Conservation (phyloP, 2,329 filamentous ascomycete genomes). For the Ophiosphaerella korrae region DNA sequence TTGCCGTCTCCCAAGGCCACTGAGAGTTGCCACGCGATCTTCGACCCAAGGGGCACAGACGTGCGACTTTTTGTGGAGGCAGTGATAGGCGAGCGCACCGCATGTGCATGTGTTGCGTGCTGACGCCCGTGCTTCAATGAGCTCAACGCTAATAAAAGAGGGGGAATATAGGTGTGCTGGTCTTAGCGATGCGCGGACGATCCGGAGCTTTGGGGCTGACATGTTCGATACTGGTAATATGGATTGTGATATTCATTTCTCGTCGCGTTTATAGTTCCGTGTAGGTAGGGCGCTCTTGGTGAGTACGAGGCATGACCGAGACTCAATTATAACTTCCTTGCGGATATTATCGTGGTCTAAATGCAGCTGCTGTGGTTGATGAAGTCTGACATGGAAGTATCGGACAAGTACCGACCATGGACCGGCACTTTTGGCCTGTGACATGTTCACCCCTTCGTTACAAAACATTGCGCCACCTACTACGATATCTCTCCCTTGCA, state of each 20-base stretch:
- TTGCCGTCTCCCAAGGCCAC: neutral
- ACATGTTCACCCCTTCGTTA: slow-evolving; percentile 9
- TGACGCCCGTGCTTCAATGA: slow-evolving; percentile 12
- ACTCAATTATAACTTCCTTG: no score
- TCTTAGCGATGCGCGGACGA: slow-evolving; percentile 6
- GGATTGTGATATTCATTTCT: neutral
- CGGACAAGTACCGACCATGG: neutral
- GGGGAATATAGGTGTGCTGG: slow-evolving; percentile 4
- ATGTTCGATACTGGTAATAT: neutral
- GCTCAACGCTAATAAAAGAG: slow-evolving; percentile 4
- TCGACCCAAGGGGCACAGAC: slow-evolving; percentile 4
- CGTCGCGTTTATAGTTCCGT: neutral
- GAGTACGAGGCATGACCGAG: no score
- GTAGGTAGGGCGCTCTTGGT: neutral
- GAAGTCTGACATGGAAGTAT: neutral
- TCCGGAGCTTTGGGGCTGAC: slow-evolving; percentile 3
- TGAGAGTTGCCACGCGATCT: neutral
- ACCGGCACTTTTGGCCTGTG: slow-evolving; percentile 10
- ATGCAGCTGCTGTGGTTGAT: neutral
- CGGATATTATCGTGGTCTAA: neutral
- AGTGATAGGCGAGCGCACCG: neutral
- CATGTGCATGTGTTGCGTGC: slow-evolving; percentile 12
- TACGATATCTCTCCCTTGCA: neutral
- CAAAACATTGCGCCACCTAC: slow-evolving; percentile 8
- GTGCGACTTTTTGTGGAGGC: slow-evolving; percentile 1